These are phyloP conservation scores for Xylariales sp. DNA, from an alignment of 2,329 filamentous ascomycete species.

Conservation along the genomic window DNA sequence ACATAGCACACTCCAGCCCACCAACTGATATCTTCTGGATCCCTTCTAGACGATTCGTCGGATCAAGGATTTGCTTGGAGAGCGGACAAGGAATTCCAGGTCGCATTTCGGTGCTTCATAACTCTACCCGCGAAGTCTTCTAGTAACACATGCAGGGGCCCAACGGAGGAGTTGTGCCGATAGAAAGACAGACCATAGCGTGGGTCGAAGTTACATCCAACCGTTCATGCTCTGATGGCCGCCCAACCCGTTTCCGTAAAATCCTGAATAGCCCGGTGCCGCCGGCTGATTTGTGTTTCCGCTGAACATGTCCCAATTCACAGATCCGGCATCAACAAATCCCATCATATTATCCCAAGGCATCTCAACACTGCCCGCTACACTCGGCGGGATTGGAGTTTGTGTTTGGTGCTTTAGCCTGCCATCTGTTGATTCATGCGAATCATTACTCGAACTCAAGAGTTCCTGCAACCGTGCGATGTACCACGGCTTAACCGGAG, in stretches of 20 bases:
- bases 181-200: too few relatives aligned
- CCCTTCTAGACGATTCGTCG: too few relatives aligned
- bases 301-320: conserved; percentile 28
- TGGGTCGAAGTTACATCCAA: conserved; percentile 9
- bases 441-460: conserved; percentile 34
- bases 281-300: conserved; percentile 8
- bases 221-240: conserved; percentile 8
- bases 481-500: conserved; percentile 38
- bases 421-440: conserved; percentile 20
- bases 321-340: conserved; percentile 18
- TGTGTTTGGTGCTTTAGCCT: conserved; percentile 10
- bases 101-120: too few relatives aligned
- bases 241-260: conserved; percentile 1
- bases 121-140: too few relatives aligned
- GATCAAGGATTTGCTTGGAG: too few relatives aligned
- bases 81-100: too few relatives aligned
- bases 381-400: neutral
- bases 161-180: too few relatives aligned
- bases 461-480: conserved; percentile 39
- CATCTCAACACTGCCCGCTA: conserved; percentile 12
- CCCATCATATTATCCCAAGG: conserved; percentile 28
- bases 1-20: too few relatives aligned
- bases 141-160: too few relatives aligned
- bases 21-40: too few relatives aligned
- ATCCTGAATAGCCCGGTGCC: conserved; percentile 1